A percentile compares a stretch with the other conserved stretches of the same genome.
Evolutionary conservation across 192 early-diverging fungal species (phyloP).

Genomic region (Backusella circina): DNA sequence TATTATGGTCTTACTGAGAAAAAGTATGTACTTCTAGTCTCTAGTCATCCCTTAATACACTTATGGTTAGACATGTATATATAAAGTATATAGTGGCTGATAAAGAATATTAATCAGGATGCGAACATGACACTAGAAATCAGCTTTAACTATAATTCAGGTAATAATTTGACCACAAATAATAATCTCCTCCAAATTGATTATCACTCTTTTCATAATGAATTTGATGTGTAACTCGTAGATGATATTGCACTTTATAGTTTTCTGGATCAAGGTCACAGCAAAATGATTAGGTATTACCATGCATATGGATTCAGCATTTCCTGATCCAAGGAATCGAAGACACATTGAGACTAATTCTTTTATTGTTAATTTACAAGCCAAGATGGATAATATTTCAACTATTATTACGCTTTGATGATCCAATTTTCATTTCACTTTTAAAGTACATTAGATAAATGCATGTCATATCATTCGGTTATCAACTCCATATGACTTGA

Average conservation of each 20-base stretch:
- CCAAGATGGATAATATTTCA: too few relatives aligned
- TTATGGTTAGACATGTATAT: neutral
- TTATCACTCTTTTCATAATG: neutral
- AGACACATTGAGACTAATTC: too few relatives aligned
- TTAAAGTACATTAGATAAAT: neutral
- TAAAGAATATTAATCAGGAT: neutral
- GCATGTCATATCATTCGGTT: neutral
- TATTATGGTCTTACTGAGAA: neutral
- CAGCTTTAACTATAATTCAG: neutral
- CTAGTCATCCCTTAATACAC: neutral
- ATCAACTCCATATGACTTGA: neutral
- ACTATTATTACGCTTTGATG: too few relatives aligned
- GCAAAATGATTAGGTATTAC: neutral
- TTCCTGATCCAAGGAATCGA: neutral
- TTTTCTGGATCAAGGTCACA: neutral
- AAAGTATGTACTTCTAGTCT: neutral
- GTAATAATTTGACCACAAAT: neutral
- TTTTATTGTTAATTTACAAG: too few relatives aligned
- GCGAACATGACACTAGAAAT: neutral
- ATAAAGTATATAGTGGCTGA: neutral
- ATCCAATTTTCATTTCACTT: too few relatives aligned
- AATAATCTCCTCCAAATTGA: neutral
- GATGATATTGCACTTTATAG: neutral
- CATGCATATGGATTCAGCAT: neutral
- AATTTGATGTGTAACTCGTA: neutral